Evolutionary conservation across 2,329 filamentous ascomycete genomes (phyloP).

Genomic region (Penicillium verrucosum): DNA sequence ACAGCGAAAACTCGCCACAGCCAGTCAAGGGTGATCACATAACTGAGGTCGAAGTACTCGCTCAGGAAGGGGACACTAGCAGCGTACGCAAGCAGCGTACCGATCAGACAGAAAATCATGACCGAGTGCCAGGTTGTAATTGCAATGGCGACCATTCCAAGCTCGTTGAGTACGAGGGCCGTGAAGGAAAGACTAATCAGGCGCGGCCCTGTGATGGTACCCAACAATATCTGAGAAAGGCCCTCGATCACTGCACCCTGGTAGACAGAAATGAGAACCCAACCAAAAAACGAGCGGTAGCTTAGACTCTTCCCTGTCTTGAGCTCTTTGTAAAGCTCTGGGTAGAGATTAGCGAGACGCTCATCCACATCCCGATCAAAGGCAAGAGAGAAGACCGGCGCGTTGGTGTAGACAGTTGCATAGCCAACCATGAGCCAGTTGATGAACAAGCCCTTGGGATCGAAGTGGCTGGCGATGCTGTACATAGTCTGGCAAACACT

Average conservation of each 20-base stretch:
- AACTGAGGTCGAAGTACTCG: conserved; percentile 82
- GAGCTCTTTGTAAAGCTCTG: conserved; percentile 96
- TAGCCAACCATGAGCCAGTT: conserved; percentile 98
- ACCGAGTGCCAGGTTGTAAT: conserved; percentile 95
- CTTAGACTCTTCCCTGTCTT: conserved; percentile 81
- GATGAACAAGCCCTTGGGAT: conserved; percentile 90
- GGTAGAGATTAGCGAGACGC: conserved; percentile 87
- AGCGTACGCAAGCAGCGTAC: conserved; percentile 76
- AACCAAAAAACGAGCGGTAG: conserved; percentile 93
- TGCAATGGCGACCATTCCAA: conserved; percentile 95
- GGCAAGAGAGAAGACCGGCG: conserved; percentile 87
- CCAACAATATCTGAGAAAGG: conserved; percentile 82
- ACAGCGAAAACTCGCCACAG: conserved; percentile 84
- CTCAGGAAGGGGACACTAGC: conserved; percentile 82
- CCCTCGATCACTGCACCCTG: conserved; percentile 95
- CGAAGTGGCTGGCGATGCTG: conserved; percentile 86
- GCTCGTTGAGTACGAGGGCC: conserved; percentile 85
- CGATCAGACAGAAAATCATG: conserved; percentile 81
- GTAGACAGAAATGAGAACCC: conserved; percentile 93
- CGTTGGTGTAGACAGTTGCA: conserved; percentile 91
- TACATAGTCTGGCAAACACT: conserved; percentile 96
- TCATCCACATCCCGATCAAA: conserved; percentile 95
- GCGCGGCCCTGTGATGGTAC: conserved; percentile 60
- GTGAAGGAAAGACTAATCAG: conserved; percentile 94
- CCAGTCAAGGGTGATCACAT: conserved; percentile 75